Percentiles rank a stretch among this genome's conserved stretches.
phyloP scores from a whole-genome alignment of 176 grass and related monocot species.

The Carex cristatella region DNA sequence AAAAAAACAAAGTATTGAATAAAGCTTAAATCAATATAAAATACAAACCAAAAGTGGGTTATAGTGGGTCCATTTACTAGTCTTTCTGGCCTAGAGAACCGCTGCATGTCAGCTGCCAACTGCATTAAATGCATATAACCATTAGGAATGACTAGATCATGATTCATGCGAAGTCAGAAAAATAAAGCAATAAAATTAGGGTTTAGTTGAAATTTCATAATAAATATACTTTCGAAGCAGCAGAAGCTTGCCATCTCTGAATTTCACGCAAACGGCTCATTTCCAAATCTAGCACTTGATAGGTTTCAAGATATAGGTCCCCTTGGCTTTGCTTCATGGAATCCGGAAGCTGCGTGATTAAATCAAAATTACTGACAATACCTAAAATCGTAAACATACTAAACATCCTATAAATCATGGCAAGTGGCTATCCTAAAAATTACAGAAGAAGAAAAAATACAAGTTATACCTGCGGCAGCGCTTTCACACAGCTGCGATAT shows the following conservation, averaged over 20 bases:
- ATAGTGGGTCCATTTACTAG: constrained; percentile 91
- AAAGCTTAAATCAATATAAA: constrained; percentile 2
- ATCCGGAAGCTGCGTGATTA: constrained; percentile 70
- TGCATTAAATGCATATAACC: constrained; percentile 40
- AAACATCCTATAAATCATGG: neutral
- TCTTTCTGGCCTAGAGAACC: constrained; percentile 95
- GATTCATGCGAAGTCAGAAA: neutral
- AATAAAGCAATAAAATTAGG: constrained; percentile 9
- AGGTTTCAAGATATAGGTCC: constrained; percentile 91
- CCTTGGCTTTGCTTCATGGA: constrained; percentile 99
- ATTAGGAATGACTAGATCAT: neutral
- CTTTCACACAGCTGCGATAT: constrained; percentile 99
- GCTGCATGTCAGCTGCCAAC: constrained; percentile 96
- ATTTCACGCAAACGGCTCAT: constrained; percentile 99
- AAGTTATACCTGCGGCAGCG: constrained; percentile 73
- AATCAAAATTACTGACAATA: constrained; percentile 23
- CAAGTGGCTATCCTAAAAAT: neutral
- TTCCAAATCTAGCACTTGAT: constrained; percentile 94
- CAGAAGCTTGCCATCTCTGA: constrained; percentile 98
- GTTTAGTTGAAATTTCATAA: neutral
- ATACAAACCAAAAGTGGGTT: constrained; percentile 92
- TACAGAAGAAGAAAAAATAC: constrained; percentile 8
- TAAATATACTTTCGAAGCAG: constrained; percentile 82
- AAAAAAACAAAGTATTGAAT: constrained; percentile 1
- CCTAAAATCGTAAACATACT: neutral